Evolutionary conservation across 176 grass and related monocot species (phyloP).

Genomic region (Thalia dealbata): DNA sequence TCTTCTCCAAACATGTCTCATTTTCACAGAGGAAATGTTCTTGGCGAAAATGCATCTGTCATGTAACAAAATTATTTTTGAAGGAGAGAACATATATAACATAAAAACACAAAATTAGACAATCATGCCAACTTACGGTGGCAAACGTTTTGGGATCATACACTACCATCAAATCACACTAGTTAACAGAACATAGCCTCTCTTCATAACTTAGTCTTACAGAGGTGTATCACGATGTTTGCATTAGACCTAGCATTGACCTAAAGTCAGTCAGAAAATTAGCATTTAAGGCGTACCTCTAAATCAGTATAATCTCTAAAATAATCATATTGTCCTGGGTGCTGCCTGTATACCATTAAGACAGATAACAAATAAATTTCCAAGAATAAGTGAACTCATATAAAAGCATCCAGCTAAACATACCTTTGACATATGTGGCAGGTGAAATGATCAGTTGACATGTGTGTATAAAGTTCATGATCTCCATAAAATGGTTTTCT

Average conservation of each 20-base stretch:
- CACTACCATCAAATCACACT: not conserved
- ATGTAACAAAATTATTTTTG: not conserved
- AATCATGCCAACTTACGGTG: not conserved
- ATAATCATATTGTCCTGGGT: constrained; percentile 79
- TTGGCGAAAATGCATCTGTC: constrained; percentile 77
- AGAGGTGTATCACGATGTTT: not conserved
- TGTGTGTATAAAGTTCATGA: constrained; percentile 82
- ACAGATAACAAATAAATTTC: not conserved
- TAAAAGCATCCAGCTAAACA: constrained; percentile 5
- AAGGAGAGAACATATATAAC: not conserved
- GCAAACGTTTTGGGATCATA: not conserved
- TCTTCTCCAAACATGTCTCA: constrained; percentile 68
- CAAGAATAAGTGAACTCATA: not conserved
- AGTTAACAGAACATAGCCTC: not conserved
- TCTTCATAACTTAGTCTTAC: not conserved
- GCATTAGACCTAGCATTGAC: not conserved
- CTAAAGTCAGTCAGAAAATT: not conserved
- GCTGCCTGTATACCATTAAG: constrained; percentile 36
- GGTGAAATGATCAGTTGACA: constrained; percentile 64
- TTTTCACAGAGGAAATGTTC: constrained; percentile 92
- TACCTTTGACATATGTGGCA: constrained; percentile 88
- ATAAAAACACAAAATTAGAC: not conserved
- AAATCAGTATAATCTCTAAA: constrained; percentile 72
- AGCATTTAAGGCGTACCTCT: constrained; percentile 45
- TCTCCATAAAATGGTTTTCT: constrained; percentile 79